Conservation (phyloP, 176 grass and related monocot genomes). For the Oryza glumipatula region DNA sequence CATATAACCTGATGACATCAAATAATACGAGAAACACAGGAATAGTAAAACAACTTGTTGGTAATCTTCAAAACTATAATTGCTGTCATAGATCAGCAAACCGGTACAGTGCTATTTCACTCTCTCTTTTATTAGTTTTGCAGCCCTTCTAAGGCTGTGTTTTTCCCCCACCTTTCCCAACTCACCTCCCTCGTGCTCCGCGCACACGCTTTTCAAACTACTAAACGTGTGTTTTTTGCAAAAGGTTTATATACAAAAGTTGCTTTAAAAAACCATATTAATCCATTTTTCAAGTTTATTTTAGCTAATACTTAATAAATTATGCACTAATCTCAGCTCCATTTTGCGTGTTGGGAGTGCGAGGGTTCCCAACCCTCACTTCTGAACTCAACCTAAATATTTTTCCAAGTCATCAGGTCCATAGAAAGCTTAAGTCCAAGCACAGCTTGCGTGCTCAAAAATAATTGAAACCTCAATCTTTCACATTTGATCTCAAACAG, state of each 20-base stretch:
- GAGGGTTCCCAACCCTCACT: too few relatives aligned
- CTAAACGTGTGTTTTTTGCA: too few relatives aligned
- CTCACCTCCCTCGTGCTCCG: too few relatives aligned
- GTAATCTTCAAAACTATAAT: neutral
- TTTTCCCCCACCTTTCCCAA: too few relatives aligned
- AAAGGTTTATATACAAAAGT: too few relatives aligned
- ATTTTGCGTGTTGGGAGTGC: too few relatives aligned
- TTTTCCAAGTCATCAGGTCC: neutral
- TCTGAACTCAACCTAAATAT: neutral
- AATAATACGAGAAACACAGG: neutral
- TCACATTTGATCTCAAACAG: neutral
- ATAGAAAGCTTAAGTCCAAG: neutral
- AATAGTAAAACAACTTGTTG: neutral
- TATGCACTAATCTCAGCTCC: too few relatives aligned
- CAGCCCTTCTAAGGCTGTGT: neutral
- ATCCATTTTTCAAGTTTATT: too few relatives aligned
- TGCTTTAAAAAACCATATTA: too few relatives aligned
- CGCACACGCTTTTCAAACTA: too few relatives aligned
- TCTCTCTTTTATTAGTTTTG: neutral
- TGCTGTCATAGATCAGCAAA: neutral
- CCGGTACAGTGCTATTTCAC: neutral
- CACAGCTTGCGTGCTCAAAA: neutral
- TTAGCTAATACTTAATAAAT: too few relatives aligned
- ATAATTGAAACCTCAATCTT: neutral
- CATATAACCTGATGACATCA: neutral